Percentiles rank a stretch among this genome's conserved stretches.
These are phyloP conservation scores for Avena insularis DNA, from an alignment of 176 grass and related monocot genomes.

Conservation along the genomic window DNA sequence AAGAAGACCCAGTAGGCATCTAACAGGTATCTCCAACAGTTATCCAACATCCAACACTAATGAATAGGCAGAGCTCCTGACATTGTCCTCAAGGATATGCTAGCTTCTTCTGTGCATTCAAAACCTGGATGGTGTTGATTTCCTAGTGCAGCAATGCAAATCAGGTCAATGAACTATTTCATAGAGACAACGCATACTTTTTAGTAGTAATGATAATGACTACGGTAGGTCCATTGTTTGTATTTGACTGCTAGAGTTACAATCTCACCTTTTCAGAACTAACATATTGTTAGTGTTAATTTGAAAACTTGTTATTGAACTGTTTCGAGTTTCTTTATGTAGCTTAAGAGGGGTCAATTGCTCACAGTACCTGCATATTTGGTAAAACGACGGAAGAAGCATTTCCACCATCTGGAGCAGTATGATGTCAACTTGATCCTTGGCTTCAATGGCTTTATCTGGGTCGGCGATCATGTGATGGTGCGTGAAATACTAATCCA, in stretches of 20 bases:
- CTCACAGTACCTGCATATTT: constrained; percentile 81
- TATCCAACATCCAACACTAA: too few species aligned
- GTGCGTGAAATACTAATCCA: constrained; percentile 43
- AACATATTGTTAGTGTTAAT: neutral
- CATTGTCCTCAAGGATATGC: too few species aligned
- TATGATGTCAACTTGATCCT: constrained; percentile 80
- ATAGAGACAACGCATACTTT: too few species aligned
- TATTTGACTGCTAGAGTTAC: constrained; percentile 3
- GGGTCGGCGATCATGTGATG: constrained; percentile 81
- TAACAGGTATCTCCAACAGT: too few species aligned
- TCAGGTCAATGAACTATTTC: too few species aligned
- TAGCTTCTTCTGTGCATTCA: too few species aligned
- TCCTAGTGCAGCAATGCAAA: too few species aligned
- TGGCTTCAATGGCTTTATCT: constrained; percentile 89
- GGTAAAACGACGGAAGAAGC: constrained; percentile 82
- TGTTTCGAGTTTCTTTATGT: constrained; percentile 25
- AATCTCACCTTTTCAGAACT: neutral
- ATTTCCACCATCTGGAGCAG: constrained; percentile 82
- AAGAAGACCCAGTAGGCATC: too few species aligned
- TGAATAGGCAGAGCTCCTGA: too few species aligned
- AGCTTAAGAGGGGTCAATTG: constrained; percentile 90
- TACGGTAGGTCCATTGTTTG: neutral
- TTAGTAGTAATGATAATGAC: constrained; percentile 6
- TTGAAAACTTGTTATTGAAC: constrained; percentile 8
- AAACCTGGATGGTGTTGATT: too few species aligned